Conservation (phyloP, 805 yeast species). For the Hanseniaspora vineae region DNA sequence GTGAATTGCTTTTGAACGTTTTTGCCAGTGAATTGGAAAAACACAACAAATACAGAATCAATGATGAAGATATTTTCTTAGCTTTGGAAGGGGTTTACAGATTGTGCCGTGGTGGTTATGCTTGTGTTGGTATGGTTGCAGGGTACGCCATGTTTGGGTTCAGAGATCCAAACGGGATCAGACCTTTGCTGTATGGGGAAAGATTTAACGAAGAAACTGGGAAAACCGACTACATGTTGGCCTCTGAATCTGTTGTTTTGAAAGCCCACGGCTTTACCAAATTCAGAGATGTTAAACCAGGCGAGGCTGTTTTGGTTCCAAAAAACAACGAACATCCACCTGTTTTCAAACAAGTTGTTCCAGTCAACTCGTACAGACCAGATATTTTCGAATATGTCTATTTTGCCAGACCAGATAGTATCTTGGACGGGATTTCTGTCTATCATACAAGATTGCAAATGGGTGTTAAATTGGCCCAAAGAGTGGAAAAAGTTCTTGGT, state of each 20-base stretch:
- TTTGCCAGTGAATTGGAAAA: slow-evolving; percentile 88
- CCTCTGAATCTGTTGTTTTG: slow-evolving; percentile 88
- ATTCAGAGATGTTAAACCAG: slow-evolving; percentile 79
- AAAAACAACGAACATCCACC: slow-evolving; percentile 53
- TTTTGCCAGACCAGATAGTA: slow-evolving; percentile 96
- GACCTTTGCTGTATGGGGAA: slow-evolving; percentile 84
- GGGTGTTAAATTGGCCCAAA: slow-evolving; percentile 82
- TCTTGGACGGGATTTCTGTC: slow-evolving; percentile 91
- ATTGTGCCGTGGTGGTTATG: slow-evolving; percentile 89
- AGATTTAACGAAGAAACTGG: slow-evolving; percentile 42
- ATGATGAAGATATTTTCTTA: slow-evolving; percentile 74
- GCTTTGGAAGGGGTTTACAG: slow-evolving; percentile 77
- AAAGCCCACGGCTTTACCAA: slow-evolving; percentile 79
- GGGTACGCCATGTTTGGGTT: slow-evolving; percentile 94
- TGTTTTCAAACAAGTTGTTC: slow-evolving; percentile 76
- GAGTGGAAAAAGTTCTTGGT: slow-evolving; percentile 38
- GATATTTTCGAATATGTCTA: slow-evolving; percentile 96
- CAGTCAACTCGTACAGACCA: slow-evolving; percentile 70
- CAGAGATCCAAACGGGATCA: slow-evolving; percentile 93
- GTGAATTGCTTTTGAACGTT: slow-evolving; percentile 77
- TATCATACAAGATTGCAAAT: slow-evolving; percentile 84
- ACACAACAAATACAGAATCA: slow-evolving; percentile 86
- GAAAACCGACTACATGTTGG: slow-evolving; percentile 76
- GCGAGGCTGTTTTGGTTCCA: slow-evolving; percentile 91
- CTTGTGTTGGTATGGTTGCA: slow-evolving; percentile 88